Evolutionary conservation across 768 basidiomycete genomes (phyloP).

Genomic region (Lepiota subincarnata): DNA sequence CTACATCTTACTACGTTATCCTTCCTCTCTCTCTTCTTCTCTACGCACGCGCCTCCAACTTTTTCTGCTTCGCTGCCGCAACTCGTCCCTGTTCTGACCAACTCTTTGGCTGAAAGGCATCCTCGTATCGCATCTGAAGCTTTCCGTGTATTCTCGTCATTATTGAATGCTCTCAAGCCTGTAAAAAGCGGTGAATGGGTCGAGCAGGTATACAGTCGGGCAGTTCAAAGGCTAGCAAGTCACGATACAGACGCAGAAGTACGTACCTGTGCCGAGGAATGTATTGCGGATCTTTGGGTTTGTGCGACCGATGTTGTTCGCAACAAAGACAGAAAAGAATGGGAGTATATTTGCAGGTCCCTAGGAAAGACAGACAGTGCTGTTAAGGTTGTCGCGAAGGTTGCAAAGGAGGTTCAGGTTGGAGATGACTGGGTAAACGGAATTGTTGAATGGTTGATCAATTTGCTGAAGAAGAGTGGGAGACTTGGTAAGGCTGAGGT

Average conservation of each 20-base stretch:
- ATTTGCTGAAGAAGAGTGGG: conserved; percentile 73
- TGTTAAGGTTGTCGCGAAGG: conserved; percentile 77
- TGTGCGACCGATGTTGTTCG: conserved; percentile 73
- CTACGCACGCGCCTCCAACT: conserved; percentile 54
- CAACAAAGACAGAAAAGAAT: conserved; percentile 65
- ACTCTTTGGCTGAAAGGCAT: conserved; percentile 74
- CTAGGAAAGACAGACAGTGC: conserved; percentile 70
- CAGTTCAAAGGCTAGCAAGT: conserved; percentile 62
- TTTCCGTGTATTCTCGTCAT: conserved; percentile 81
- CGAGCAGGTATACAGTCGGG: conserved; percentile 70
- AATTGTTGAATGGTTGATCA: conserved; percentile 73
- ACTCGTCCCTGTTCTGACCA: conserved; percentile 72
- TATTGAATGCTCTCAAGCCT: conserved; percentile 74
- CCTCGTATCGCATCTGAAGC: conserved; percentile 87
- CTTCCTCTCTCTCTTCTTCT: conserved; percentile 84
- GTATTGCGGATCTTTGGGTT: conserved; percentile 84
- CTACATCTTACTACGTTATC: conserved; percentile 81
- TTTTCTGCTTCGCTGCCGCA: conserved; percentile 59
- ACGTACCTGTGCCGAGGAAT: conserved; percentile 74
- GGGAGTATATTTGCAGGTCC: conserved; percentile 73
- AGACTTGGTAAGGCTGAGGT: conserved; percentile 74
- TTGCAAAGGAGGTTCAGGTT: conserved; percentile 71
- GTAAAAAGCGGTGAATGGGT: conserved; percentile 63
- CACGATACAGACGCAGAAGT: conserved; percentile 93
- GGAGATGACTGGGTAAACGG: conserved; percentile 79